These are phyloP conservation scores for Annulohypoxylon bovei DNA, from an alignment of 495 filamentous ascomycete genomes.

Conservation along the genomic window DNA sequence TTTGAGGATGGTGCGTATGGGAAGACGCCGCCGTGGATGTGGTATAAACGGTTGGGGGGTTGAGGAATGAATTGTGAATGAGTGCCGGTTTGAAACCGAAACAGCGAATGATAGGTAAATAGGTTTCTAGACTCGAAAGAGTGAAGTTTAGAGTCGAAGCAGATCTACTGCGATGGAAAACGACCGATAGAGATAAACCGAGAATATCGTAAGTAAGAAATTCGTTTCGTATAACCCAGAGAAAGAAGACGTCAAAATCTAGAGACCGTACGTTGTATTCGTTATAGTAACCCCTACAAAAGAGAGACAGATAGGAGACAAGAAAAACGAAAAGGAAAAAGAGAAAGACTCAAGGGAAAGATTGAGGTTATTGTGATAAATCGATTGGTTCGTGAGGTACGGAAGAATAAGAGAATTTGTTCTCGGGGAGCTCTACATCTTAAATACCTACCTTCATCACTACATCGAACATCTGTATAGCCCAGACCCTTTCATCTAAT, in stretches of 20 bases:
- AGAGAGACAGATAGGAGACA: slow-evolving; percentile 40
- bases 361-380: slow-evolving; percentile 27
- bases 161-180: slow-evolving; percentile 43
- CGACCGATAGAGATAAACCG: slow-evolving; percentile 20
- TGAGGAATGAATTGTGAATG: slow-evolving; percentile 47
- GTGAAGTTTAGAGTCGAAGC: slow-evolving; percentile 15
- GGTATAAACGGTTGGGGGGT: slow-evolving; percentile 41
- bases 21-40: slow-evolving; percentile 41
- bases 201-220: slow-evolving; percentile 38
- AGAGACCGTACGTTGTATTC: slow-evolving; percentile 25
- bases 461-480: slow-evolving; percentile 6
- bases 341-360: slow-evolving; percentile 44
- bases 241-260: slow-evolving; percentile 23
- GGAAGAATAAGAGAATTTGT: slow-evolving; percentile 4
- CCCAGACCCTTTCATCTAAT: slow-evolving; percentile 22
- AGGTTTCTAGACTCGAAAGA: slow-evolving; percentile 19
- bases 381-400: slow-evolving; percentile 24
- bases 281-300: slow-evolving; percentile 31
- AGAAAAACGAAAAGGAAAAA: slow-evolving; percentile 38
- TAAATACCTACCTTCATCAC: slow-evolving; percentile 18
- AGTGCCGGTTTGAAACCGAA: slow-evolving; percentile 38
- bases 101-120: not conserved
- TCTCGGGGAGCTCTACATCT: slow-evolving; percentile 14
- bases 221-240: slow-evolving; percentile 36
- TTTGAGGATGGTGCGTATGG: slow-evolving; percentile 44